Percentiles rank a stretch among this genome's conserved stretches.
Conservation (phyloP, 331 rosid species). For the Cydonia oblonga region DNA sequence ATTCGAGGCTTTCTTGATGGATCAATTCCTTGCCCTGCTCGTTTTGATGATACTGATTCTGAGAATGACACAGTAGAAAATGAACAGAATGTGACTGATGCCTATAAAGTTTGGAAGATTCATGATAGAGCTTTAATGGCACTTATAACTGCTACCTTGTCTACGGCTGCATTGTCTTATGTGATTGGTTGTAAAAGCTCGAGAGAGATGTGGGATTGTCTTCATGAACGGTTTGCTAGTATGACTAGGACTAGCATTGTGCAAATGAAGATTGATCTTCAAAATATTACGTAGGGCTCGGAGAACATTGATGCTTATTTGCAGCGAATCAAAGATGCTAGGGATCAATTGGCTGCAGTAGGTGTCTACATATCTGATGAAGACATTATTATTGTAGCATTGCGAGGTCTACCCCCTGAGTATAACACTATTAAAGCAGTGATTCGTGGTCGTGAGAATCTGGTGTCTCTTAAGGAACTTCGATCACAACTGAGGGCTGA, state of each 20-base stretch:
- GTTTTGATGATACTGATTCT: background rate
- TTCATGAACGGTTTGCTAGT: no score
- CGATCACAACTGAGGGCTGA: background rate
- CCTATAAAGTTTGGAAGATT: background rate
- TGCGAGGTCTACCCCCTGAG: background rate
- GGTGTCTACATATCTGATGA: background rate
- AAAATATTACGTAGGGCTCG: background rate
- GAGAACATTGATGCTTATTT: background rate
- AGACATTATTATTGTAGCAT: background rate
- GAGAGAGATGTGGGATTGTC: no score
- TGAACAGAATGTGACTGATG: background rate
- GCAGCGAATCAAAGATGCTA: background rate
- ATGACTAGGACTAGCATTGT: no score
- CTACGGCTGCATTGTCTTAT: no score
- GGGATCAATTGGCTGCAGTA: background rate
- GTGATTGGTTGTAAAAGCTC: no score
- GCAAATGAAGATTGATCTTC: background rate
- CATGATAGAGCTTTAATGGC: no score
- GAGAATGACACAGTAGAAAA: fast-evolving
- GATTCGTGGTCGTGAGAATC: background rate
- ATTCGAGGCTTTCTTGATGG: background rate
- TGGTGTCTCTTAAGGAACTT: no score
- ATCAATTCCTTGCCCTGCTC: no score
- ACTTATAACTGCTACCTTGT: no score
- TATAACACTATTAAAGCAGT: background rate